Evolutionary conservation across 495 filamentous ascomycete species (phyloP), one percentile per base, ranked within the genome.

Genomic region (Penicillium fimorum): DNA sequence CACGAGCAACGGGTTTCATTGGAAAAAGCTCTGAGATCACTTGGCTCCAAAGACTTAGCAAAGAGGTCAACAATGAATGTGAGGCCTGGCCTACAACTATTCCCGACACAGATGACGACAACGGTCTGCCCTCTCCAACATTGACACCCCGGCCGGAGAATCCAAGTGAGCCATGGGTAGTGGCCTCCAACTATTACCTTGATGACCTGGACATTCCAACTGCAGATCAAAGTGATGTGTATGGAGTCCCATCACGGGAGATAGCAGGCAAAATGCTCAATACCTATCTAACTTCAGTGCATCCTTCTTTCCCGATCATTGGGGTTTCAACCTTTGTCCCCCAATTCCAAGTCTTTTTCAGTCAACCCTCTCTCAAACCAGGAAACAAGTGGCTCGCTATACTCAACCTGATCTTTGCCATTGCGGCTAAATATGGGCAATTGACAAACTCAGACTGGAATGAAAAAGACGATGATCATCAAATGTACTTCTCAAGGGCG

Each of bases 341-440:
- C 3, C 73, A 79, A 46, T 83, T 81, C 46, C 69, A 78, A 17
- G 57, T 76, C 24, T 75, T 74, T 42, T 80, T 74, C 53, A 77
- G 64, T 25, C 73, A 73, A 48, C 73, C 69, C 2, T 63, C 61
- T 3, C 45, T 75, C 35, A 61, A 73, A 45, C 67, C 75, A 40
- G 70, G 75, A 37, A 74, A 69, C 15, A 73, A 77, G 45, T 84
- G 79, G 79, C 71, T 85, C 33, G 77, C 84, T 3, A 84, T 80
- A 33, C 67, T 87, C 11, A 87, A 89, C 64, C 62, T 86, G 15
- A 77, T 87, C 11, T 84, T 88, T 66, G 86, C 84, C 5, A 80
- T 86, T 62, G 78, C 75, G 7, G 72, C 83, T 3, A 75, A 75
- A 53, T 81, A 82, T 62, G 71, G 70, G 5, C 71, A 81, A 33